Base-by-base conservation (phyloP, 176 grass and related monocot genomes). In the Paspalum notatum region DNA sequence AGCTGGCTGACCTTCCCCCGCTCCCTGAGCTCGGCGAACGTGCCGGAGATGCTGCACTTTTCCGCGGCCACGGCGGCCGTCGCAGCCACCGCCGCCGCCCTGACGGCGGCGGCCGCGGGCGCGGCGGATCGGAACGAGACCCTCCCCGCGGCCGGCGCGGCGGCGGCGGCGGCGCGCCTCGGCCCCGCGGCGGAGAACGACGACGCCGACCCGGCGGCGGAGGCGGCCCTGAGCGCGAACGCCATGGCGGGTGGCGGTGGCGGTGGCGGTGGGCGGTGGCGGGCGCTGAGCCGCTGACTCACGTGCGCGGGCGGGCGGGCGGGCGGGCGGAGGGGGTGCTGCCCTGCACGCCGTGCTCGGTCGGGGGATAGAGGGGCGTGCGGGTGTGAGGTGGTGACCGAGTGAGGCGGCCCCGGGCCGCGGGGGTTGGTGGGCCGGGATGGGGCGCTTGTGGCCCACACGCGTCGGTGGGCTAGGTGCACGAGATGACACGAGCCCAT, bases 21-120 rank as follows among this genome's bases (percentile, higher is more conserved):
- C 82, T 74, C 79, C 88, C 38, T 90, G 75, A 96, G 93, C 58
- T 86, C 87, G 54, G 90, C 66, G 87, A 96, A 96, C 8, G 90
- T 90, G n/a, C 91, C 87, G 5, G 93, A 92, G 82, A 96, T 96
- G 82, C 58, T 79, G 62, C 66, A 62, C 73, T 74, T 81, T 22
- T 69, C 74, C 52, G 71, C 62, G 17, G 81, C 85, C 12, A 83
- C 57, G 0, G 57, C 66, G 17, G 85, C 14, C 51, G 82, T 59
- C 39, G 47, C 52, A 0, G 20, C 47, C 26, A 80, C 20, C 2
- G 76, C 83, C 5, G 81, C 62, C 22, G 78, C 45, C 79, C 85
- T 25, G 37, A 86, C 68, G 53, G 69, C 74, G 66, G 17, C 70
- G 26, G 70, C 76, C 32, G 40, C 40, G 10, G 62, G 59, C 43